Percentiles rank a stretch among this genome's conserved stretches.
Evolutionary conservation across 345 rosid genomes (phyloP).

Genomic region (Noccaea bulbosa): DNA sequence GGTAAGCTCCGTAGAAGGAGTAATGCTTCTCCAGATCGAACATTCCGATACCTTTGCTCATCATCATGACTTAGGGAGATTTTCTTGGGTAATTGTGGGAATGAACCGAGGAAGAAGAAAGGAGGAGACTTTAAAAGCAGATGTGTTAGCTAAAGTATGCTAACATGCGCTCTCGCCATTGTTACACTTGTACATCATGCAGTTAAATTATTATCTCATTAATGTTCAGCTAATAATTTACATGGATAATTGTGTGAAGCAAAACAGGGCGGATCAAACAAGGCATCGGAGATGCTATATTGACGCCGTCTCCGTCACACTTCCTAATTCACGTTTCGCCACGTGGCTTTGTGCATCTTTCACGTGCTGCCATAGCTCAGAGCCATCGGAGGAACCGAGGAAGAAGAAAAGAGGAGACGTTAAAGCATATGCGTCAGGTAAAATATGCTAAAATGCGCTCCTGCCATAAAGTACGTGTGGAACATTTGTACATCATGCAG

Average conservation of each 20-base stretch:
- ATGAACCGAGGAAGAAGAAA: neutral
- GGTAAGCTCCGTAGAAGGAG: conserved; percentile 88
- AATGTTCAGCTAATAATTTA: no score
- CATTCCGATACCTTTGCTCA: conserved; percentile 51
- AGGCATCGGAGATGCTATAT: conserved; percentile 20
- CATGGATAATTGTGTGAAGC: no score
- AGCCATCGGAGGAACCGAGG: neutral
- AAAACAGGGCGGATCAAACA: no score
- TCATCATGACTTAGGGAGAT: neutral
- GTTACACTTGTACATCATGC: no score
- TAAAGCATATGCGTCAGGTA: no score
- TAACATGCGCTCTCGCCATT: neutral
- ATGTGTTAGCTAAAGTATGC: neutral
- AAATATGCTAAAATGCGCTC: no score
- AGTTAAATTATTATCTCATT: no score
- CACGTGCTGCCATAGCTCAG: conserved; percentile 21
- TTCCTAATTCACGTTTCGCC: conserved; percentile 28
- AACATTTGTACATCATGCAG: no score
- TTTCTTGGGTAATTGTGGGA: no score
- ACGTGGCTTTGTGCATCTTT: conserved; percentile 34
- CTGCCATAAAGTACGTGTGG: no score
- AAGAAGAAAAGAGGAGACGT: no score
- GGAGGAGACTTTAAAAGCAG: conserved; percentile 1
- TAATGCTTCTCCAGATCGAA: conserved; percentile 79
- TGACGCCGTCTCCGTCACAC: conserved; percentile 41